These are phyloP conservation scores for Diaporthe aspalathi DNA, from an alignment of 2,329 filamentous ascomycete genomes.

Conservation along the genomic window DNA sequence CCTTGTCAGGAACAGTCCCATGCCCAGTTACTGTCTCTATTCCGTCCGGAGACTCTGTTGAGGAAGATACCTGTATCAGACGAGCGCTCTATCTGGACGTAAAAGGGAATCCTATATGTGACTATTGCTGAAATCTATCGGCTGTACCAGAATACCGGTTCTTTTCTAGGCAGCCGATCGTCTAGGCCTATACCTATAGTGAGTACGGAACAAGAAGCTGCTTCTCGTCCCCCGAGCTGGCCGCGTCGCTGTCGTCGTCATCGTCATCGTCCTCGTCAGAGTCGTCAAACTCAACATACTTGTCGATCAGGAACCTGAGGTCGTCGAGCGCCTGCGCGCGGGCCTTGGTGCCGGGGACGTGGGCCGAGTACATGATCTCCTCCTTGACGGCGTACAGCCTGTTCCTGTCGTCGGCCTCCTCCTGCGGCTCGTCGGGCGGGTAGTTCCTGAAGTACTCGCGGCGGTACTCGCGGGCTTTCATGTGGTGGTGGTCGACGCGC, in stretches of 20 bases:
- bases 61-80: no score
- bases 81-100: no score
- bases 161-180: neutral
- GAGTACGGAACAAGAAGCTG: conserved; percentile 10
- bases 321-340: conserved; percentile 23
- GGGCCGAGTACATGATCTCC: conserved; percentile 36
- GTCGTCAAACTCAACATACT: conserved; percentile 29
- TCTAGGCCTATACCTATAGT: neutral
- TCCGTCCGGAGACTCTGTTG: no score
- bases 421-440: conserved; percentile 34
- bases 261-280: conserved; percentile 6
- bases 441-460: conserved; percentile 38
- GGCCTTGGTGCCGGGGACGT: conserved; percentile 29
- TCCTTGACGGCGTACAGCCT: conserved; percentile 34
- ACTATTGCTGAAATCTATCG: neutral
- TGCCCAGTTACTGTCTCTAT: no score
- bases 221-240: neutral
- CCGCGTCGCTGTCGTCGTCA: neutral
- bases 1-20: no score
- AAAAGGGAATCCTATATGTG: neutral
- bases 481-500: conserved; percentile 43
- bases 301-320: conserved; percentile 26
- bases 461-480: conserved; percentile 33
- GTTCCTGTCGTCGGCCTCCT: conserved; percentile 38
- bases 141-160: neutral